Conservation (phyloP, 1,284 basidiomycete genomes). For the Pholiota adiposa region DNA sequence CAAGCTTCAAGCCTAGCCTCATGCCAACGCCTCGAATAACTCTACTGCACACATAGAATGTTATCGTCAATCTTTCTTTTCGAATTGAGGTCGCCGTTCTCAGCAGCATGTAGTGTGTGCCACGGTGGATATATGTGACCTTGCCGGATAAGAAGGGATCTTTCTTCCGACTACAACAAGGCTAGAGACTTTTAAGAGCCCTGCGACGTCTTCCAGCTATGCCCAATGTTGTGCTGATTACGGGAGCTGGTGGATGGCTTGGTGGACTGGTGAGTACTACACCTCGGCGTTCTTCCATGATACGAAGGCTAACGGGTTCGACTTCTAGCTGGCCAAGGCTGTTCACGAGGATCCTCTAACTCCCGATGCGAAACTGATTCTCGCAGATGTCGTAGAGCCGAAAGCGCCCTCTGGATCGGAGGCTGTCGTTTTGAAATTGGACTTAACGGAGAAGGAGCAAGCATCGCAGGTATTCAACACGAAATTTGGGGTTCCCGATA, state of each 20-base stretch:
- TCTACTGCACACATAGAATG: too few relatives aligned
- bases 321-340: slow-evolving; percentile 38
- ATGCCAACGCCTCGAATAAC: too few relatives aligned
- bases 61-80: too few relatives aligned
- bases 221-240: too few relatives aligned
- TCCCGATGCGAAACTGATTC: slow-evolving; percentile 51
- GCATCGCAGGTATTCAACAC: slow-evolving; percentile 46
- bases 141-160: too few relatives aligned
- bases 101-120: too few relatives aligned
- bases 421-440: slow-evolving; percentile 49
- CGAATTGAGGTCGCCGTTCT: too few relatives aligned
- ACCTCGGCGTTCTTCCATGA: background rate
- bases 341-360: slow-evolving; percentile 38
- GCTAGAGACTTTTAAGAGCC: too few relatives aligned
- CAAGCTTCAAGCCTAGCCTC: too few relatives aligned
- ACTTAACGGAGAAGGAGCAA: slow-evolving; percentile 49
- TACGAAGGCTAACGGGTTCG: background rate
- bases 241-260: slow-evolving; percentile 59
- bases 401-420: slow-evolving; percentile 42
- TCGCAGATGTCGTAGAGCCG: slow-evolving; percentile 58
- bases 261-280: slow-evolving; percentile 41
- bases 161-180: too few relatives aligned
- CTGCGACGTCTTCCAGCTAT: too few relatives aligned
- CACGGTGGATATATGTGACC: too few relatives aligned
- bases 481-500: slow-evolving; percentile 44